phyloP scores from a whole-genome alignment of 495 filamentous ascomycete genomes.

The Tuber calosporum region DNA sequence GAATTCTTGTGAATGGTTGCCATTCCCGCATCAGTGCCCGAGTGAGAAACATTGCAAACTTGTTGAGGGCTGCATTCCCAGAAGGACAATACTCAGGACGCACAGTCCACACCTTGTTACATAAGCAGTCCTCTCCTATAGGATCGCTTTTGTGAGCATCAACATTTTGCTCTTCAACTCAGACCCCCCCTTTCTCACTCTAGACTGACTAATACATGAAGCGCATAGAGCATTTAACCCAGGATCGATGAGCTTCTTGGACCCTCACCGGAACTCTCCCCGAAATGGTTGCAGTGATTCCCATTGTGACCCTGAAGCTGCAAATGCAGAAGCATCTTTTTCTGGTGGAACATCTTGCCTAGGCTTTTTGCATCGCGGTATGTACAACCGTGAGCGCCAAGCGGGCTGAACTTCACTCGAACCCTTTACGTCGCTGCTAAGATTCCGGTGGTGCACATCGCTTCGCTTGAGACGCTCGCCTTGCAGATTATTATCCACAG shows the following conservation, averaged over 20 bases:
- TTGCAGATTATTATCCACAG: constrained; percentile 33
- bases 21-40: not conserved
- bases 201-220: constrained; percentile 1
- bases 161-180: not conserved
- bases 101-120: constrained; percentile 4
- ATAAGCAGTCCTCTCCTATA: constrained; percentile 1
- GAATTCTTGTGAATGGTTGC: not conserved
- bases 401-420: constrained; percentile 28
- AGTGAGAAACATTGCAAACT: not conserved
- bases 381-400: constrained; percentile 3
- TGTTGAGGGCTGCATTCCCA: not conserved
- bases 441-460: constrained; percentile 32
- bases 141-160: not conserved
- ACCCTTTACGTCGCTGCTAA: constrained; percentile 30
- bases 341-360: constrained; percentile 3
- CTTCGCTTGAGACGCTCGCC: constrained; percentile 28
- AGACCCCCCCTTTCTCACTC: not conserved
- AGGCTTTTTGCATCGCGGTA: constrained; percentile 1
- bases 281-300: constrained; percentile 1
- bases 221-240: not conserved
- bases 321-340: constrained; percentile 3
- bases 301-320: not conserved
- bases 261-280: constrained; percentile 1
- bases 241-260: not conserved
- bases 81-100: not conserved